These are phyloP conservation scores for Sphaceloma murrayae DNA, from an alignment of 2,329 filamentous ascomycete species.

Conservation along the genomic window DNA sequence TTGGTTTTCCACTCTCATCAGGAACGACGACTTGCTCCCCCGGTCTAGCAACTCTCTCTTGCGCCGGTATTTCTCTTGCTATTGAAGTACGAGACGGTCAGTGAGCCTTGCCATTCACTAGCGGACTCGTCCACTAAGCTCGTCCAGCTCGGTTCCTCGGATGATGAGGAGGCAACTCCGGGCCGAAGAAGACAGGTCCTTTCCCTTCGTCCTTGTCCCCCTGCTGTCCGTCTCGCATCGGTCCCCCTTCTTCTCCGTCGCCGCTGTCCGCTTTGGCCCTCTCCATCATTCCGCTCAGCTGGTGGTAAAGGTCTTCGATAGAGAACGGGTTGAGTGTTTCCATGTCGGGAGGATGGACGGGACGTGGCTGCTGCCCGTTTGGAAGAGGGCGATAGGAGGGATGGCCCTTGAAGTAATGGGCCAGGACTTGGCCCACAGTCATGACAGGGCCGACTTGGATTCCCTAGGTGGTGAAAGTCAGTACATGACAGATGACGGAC, in stretches of 20 bases:
- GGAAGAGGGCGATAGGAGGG: not conserved
- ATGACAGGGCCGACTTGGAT: not conserved
- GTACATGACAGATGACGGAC: too few species aligned
- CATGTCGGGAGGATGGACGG: not conserved
- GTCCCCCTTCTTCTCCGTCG: not conserved
- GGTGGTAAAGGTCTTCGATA: not conserved
- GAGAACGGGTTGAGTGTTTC: not conserved
- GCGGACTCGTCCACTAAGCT: too few species aligned
- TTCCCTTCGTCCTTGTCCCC: not conserved
- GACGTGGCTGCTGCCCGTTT: not conserved
- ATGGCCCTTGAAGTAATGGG: not conserved
- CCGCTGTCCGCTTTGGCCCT: too few species aligned
- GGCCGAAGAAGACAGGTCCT: too few species aligned
- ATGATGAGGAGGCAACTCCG: not conserved
- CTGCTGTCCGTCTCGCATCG: not conserved
- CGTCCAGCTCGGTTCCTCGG: not conserved
- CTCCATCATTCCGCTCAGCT: not conserved
- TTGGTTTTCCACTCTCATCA: too few species aligned
- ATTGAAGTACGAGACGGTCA: too few species aligned
- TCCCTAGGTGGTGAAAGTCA: too few species aligned
- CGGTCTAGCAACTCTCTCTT: too few species aligned
- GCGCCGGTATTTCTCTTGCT: too few species aligned
- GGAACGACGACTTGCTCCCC: too few species aligned
- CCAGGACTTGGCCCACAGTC: not conserved
- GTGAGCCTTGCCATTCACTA: too few species aligned